phyloP scores from a whole-genome alignment of 345 rosid species.

The Populus alba region DNA sequence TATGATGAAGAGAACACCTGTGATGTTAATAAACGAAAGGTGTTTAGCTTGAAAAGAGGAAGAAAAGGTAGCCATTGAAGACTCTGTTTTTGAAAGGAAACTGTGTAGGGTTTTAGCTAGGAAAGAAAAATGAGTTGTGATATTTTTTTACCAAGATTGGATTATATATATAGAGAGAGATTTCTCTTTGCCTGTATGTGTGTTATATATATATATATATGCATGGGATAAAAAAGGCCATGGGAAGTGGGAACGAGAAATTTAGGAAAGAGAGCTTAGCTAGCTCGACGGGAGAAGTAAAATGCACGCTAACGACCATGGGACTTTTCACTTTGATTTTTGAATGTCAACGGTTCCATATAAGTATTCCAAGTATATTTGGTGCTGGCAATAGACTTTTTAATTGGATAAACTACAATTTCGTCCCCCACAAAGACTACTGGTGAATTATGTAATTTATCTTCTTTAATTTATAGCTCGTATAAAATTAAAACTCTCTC shows the following conservation, averaged over 20 bases:
- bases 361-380: constrained; percentile 9
- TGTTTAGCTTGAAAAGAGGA: constrained; percentile 14
- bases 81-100: not conserved
- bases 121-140: not conserved
- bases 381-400: constrained; percentile 31
- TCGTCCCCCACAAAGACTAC: no score
- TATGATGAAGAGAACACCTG: constrained; percentile 26
- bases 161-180: not conserved
- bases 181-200: not conserved
- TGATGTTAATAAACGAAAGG: constrained; percentile 7
- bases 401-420: not conserved
- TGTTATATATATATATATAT: not conserved
- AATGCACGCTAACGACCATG: constrained; percentile 38
- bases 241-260: constrained; percentile 18
- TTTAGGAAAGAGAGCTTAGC: constrained; percentile 5
- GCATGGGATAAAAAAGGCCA: constrained; percentile 7
- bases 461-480: no score
- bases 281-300: constrained; percentile 18
- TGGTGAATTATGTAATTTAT: not conserved
- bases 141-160: not conserved
- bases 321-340: constrained; percentile 9
- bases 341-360: constrained; percentile 34
- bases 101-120: constrained; percentile 26
- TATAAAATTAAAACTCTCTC: no score
- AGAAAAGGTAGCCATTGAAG: constrained; percentile 25